Conservation (phyloP, 495 filamentous ascomycete species). For the Glutinoglossum americanum region DNA sequence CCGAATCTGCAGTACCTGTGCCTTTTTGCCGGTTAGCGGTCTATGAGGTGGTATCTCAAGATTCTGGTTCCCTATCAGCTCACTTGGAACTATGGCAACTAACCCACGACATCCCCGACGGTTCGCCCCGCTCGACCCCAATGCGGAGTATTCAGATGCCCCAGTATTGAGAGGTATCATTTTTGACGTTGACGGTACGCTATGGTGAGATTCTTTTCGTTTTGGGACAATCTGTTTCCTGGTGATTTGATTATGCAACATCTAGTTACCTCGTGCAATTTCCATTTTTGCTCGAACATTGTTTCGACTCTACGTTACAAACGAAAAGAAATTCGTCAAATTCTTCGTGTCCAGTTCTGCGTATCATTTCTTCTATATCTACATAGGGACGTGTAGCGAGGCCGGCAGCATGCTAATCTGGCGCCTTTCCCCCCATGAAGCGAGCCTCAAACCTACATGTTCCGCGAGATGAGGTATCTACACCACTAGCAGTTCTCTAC, state of each 20-base stretch:
- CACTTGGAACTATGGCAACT: background rate
- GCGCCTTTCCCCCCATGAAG: conserved; percentile 19
- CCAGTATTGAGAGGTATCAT: conserved; percentile 59
- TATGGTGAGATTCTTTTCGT: conserved; percentile 40
- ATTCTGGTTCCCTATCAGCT: background rate
- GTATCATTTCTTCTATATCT: background rate
- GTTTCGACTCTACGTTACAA: too few species aligned
- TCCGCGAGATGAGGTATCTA: conserved; percentile 53
- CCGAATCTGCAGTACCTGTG: background rate
- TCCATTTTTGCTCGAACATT: too few species aligned
- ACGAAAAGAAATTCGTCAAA: too few species aligned
- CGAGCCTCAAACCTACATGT: conserved; percentile 90
- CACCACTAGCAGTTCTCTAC: background rate
- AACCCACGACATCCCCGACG: conserved; percentile 11
- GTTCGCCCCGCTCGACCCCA: conserved; percentile 29
- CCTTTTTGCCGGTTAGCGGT: background rate
- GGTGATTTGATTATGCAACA: background rate
- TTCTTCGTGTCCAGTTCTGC: background rate
- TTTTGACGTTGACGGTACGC: conserved; percentile 88
- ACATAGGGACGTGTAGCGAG: background rate
- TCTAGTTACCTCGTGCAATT: too few species aligned
- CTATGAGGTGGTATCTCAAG: background rate
- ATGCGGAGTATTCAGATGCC: conserved; percentile 13
- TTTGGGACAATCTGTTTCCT: background rate
- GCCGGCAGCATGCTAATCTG: background rate